These are phyloP conservation scores for Chaetomiaceae sp. DNA, from an alignment of 2,329 filamentous ascomycete genomes.

Conservation along the genomic window DNA sequence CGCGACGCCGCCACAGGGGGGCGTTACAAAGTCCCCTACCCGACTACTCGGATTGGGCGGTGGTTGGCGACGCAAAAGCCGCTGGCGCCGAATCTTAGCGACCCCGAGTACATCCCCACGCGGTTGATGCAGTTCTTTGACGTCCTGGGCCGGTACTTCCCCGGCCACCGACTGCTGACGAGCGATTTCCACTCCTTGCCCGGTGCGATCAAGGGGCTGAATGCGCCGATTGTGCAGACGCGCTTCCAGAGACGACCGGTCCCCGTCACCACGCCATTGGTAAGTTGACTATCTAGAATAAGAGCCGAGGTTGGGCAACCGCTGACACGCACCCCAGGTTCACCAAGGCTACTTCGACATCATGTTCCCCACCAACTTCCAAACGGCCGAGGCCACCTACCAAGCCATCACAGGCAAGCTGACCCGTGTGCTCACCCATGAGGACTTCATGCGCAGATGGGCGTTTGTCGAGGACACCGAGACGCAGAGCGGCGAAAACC, in stretches of 20 bases:
- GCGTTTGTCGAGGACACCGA: conserved; percentile 85
- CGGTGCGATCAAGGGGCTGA: conserved; percentile 75
- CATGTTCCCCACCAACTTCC: conserved; percentile 94
- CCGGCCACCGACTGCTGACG: conserved; percentile 79
- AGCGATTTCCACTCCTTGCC: conserved; percentile 88
- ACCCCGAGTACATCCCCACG: conserved; percentile 90
- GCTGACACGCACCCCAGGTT: conserved; percentile 66
- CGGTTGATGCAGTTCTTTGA: conserved; percentile 96
- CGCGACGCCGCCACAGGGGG: conserved; percentile 68
- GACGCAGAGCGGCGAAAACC: conserved; percentile 89
- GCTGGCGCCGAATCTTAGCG: conserved; percentile 69
- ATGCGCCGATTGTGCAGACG: conserved; percentile 94
- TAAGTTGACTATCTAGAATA: conserved; percentile 48
- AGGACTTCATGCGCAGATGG: conserved; percentile 87
- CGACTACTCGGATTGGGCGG: conserved; percentile 50
- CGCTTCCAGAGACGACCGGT: conserved; percentile 83
- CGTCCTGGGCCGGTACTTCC: conserved; percentile 81
- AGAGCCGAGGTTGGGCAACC: too few species aligned
- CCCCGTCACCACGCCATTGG: conserved; percentile 83
- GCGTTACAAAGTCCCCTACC: conserved; percentile 59
- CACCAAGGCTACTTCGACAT: conserved; percentile 99
- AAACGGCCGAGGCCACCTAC: conserved; percentile 86
- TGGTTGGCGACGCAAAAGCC: conserved; percentile 61
- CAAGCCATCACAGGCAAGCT: conserved; percentile 88
- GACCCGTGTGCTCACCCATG: conserved; percentile 78